Evolutionary conservation across 306 rosid species (phyloP), one percentile per base, ranked within the genome.

Genomic region (Sicyos edulis): DNA sequence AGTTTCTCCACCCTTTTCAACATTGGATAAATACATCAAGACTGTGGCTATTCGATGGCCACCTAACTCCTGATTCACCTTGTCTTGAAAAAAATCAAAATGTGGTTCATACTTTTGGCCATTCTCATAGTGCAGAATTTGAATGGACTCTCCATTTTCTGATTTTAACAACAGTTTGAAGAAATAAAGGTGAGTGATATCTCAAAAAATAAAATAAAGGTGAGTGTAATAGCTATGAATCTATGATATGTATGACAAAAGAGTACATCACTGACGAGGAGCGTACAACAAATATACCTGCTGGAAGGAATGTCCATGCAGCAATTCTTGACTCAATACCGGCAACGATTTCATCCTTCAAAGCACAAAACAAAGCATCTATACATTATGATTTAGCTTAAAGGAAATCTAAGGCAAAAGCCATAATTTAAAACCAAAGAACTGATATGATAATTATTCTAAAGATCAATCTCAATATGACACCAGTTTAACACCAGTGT

Each of bases 241-340:
- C 32, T 63, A 66, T 66, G 4, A 37, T 7, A 7, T 37, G 8
- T 16, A 66, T 10, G n/a, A 57, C 19, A 50, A 6, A 77, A 74
- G 19, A 34, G 19, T 9, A n/a, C 49, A 7, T 61, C 4, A 7
- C 44, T 75, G 17, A 14, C 19, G 12, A 70, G 69, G 20, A 10
- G 45, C 51, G 44, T 40, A 24, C 11, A 24, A 54, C 51, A 59
- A 66, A 68, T 1, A 40, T 73, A 61, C 78, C 78, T 76, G 83
- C 96, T n/a, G 97, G 99, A 83, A 89, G 89, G 83, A 95, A 89
- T 62, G 99, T 91, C 99, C 97, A 95, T 70, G 97, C 82, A 9
- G 96, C 82, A 70, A 95, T 59, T 83, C 91, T 83, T 20, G 79
- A 78, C 82, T 95, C 99, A 54, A 95, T 72, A 65, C 12, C 65